These are phyloP conservation scores for Isoetes engelmannii DNA, from an alignment of 83 land plant species.

Conservation along the genomic window DNA sequence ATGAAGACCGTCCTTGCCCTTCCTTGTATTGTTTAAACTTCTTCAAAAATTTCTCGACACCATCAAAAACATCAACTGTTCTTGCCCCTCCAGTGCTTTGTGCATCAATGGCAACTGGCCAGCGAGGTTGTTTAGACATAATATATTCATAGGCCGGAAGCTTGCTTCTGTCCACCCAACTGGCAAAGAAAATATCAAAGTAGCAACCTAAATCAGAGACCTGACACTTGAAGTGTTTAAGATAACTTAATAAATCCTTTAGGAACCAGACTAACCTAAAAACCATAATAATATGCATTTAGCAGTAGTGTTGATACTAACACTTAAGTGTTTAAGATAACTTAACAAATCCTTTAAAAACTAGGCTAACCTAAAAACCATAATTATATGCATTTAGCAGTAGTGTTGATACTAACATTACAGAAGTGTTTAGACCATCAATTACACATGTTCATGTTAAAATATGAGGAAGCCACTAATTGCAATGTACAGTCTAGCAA, in stretches of 20 bases:
- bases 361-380: neutral
- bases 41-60: conserved; percentile 35
- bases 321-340: neutral
- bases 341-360: neutral
- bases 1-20: neutral
- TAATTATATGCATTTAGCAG: too few species aligned
- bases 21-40: conserved; percentile 15
- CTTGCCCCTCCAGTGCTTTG: conserved; percentile 47
- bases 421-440: neutral
- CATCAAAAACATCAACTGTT: conserved; percentile 56
- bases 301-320: neutral
- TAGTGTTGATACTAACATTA: neutral
- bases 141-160: conserved; percentile 84
- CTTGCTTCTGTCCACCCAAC: conserved; percentile 65
- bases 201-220: neutral
- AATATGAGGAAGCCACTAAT: neutral
- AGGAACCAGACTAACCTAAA: neutral
- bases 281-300: neutral
- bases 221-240: neutral
- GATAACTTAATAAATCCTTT: too few species aligned
- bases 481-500: too few species aligned
- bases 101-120: conserved; percentile 50
- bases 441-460: neutral
- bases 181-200: conserved; percentile 6
- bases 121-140: conserved; percentile 93